Percentiles rank a stretch among this genome's conserved stretches.
Conservation (phyloP, 192 early-diverging fungal genomes). For the Backusella mclennaniae region DNA sequence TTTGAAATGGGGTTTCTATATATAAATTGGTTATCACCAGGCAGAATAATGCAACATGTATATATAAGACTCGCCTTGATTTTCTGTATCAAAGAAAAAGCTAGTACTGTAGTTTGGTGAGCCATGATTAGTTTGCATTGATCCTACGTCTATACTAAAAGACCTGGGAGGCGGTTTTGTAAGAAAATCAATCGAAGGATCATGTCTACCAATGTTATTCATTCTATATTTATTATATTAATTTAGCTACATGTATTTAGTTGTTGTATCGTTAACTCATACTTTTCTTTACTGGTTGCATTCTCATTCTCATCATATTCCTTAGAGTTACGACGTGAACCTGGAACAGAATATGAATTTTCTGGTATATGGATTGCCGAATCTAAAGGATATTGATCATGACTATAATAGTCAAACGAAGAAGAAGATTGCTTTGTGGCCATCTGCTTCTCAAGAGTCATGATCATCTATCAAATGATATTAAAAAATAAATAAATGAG, state of each 20-base stretch:
- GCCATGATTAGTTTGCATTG: constrained; percentile 11
- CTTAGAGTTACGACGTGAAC: constrained; percentile 70
- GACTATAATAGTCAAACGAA: constrained; percentile 2
- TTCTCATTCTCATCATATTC: constrained; percentile 54
- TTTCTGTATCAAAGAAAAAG: not conserved
- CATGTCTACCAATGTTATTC: not conserved
- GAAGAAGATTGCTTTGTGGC: not conserved
- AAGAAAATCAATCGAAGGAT: constrained; percentile 19
- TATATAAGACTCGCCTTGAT: not conserved
- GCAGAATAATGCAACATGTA: not conserved
- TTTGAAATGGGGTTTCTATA: not conserved
- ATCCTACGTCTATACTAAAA: constrained; percentile 20
- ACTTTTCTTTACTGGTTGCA: constrained; percentile 17
- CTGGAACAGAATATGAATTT: constrained; percentile 57
- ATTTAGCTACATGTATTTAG: constrained; percentile 34
- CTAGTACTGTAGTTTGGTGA: not conserved
- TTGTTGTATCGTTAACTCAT: constrained; percentile 23
- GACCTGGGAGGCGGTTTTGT: constrained; percentile 34
- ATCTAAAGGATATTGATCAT: constrained; percentile 2
- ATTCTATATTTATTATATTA: constrained; percentile 25
- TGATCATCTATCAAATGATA: constrained; percentile 13
- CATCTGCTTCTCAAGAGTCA: constrained; percentile 14
- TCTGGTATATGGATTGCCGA: not conserved
- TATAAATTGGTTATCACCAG: not conserved
- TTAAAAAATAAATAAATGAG: constrained; percentile 17